Evolutionary conservation across 352 stramenopile species (phyloP).

Genomic region (Globisporangium megalacanthum): DNA sequence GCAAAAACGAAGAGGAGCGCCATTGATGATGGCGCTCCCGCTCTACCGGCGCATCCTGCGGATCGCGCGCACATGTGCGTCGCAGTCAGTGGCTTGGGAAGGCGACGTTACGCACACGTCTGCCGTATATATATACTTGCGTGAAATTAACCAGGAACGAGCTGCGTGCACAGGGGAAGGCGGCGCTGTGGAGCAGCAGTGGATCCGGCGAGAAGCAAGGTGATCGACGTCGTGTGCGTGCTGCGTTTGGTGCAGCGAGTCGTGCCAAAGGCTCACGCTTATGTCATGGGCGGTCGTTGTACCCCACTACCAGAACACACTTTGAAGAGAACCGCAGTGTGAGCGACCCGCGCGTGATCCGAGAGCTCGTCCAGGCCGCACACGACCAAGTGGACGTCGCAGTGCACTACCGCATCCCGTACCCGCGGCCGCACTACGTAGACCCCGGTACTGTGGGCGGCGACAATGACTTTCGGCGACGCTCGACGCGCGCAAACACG

Average conservation of each 20-base stretch:
- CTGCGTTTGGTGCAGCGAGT: too few species aligned
- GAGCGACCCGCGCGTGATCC: conserved; percentile 21
- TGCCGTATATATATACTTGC: neutral
- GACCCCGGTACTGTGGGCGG: conserved; percentile 73
- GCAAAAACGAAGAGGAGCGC: conserved; percentile 2
- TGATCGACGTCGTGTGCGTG: conserved; percentile 7
- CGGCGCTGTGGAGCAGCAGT: conserved; percentile 42
- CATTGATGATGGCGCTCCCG: conserved; percentile 31
- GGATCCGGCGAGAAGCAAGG: conserved; percentile 67
- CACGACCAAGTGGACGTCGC: conserved; percentile 76
- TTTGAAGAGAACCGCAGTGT: conserved; percentile 66
- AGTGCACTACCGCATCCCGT: conserved; percentile 83
- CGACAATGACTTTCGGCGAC: conserved; percentile 60
- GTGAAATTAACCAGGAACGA: neutral
- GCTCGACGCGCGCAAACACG: conserved; percentile 48
- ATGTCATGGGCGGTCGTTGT: neutral
- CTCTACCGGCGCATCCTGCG: conserved; percentile 75
- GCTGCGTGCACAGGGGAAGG: conserved; percentile 45
- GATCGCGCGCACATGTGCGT: conserved; percentile 65
- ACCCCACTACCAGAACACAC: conserved; percentile 20
- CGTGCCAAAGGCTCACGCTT: neutral
- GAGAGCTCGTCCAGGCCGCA: conserved; percentile 45
- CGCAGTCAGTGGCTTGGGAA: neutral
- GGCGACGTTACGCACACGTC: neutral
- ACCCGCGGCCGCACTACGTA: conserved; percentile 70